A percentile compares a stretch with the other conserved stretches of the same genome.
Conservation (phyloP, 805 yeast species). For the Yarrowia divulgata region DNA sequence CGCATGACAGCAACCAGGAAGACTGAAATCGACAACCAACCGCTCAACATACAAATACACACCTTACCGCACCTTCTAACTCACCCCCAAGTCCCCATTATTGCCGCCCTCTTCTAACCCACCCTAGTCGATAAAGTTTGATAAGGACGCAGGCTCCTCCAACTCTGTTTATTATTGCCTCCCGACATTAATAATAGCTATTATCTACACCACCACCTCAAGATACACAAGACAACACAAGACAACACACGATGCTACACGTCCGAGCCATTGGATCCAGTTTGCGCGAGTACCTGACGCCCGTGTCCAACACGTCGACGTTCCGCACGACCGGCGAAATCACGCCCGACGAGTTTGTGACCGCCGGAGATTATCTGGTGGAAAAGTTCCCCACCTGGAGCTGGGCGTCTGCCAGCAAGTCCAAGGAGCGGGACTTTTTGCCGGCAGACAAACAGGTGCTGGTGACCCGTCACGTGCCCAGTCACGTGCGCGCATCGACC, state of each 20-base stretch:
- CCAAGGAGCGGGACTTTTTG: slow-evolving; percentile 68
- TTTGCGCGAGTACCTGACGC: slow-evolving; percentile 91
- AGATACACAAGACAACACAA: neutral
- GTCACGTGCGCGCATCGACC: slow-evolving; percentile 63
- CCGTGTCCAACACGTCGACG: slow-evolving; percentile 85
- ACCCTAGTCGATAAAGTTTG: slow-evolving; percentile 13
- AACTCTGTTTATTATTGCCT: slow-evolving; percentile 29
- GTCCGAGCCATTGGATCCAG: slow-evolving; percentile 33
- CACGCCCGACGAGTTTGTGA: slow-evolving; percentile 93
- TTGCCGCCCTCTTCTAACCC: too few relatives aligned
- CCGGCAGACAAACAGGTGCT: slow-evolving; percentile 88
- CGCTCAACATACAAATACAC: too few relatives aligned
- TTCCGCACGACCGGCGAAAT: slow-evolving; percentile 88
- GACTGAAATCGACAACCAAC: too few relatives aligned
- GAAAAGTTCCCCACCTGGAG: slow-evolving; percentile 97
- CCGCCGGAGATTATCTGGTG: slow-evolving; percentile 91
- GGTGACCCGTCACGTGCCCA: slow-evolving; percentile 89
- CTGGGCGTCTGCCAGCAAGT: slow-evolving; percentile 73
- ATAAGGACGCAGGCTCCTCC: slow-evolving; percentile 18
- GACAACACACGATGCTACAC: slow-evolving; percentile 20
- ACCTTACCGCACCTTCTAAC: too few relatives aligned
- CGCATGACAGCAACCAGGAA: too few relatives aligned
- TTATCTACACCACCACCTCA: neutral
- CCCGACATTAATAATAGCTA: neutral
- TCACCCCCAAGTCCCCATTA: too few relatives aligned